A percentile compares a stretch with the other conserved stretches of the same genome.
phyloP scores from a whole-genome alignment of 331 rosid species.

The Telfairia occidentalis region DNA sequence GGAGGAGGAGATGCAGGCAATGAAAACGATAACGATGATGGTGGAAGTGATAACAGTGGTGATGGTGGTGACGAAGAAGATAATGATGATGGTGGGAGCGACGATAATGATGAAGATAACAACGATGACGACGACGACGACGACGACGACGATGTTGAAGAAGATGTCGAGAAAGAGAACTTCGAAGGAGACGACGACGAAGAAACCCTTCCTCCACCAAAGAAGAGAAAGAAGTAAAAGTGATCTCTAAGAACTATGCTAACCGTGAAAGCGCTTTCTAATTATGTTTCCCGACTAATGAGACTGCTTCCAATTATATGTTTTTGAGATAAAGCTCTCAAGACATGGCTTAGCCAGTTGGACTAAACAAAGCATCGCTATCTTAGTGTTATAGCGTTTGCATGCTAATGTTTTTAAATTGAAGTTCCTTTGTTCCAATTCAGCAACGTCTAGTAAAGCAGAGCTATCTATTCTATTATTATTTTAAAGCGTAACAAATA shows the following conservation, averaged over 20 bases:
- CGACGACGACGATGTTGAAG: neutral
- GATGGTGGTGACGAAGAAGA: neutral
- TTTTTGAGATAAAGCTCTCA: neutral
- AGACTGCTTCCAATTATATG: neutral
- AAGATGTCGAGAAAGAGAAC: neutral
- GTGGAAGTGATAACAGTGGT: neutral
- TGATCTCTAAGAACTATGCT: too few species aligned
- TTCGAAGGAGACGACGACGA: constrained; percentile 24
- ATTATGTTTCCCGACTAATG: neutral
- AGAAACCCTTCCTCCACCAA: constrained; percentile 33
- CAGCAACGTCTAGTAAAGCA: neutral
- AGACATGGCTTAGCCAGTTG: neutral
- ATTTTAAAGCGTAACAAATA: neutral
- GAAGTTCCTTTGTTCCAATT: neutral
- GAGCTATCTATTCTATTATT: neutral
- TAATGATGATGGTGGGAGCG: neutral
- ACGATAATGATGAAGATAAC: neutral
- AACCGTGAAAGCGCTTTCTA: neutral
- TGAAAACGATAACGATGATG: neutral
- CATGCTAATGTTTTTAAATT: neutral
- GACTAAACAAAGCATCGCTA: neutral
- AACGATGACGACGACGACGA: neutral
- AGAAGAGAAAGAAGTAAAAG: constrained; percentile 34
- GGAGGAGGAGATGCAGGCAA: constrained; percentile 11
- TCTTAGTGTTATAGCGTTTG: neutral